Conservation (phyloP, 768 basidiomycete species). For the Leccinum subtestaceum region DNA sequence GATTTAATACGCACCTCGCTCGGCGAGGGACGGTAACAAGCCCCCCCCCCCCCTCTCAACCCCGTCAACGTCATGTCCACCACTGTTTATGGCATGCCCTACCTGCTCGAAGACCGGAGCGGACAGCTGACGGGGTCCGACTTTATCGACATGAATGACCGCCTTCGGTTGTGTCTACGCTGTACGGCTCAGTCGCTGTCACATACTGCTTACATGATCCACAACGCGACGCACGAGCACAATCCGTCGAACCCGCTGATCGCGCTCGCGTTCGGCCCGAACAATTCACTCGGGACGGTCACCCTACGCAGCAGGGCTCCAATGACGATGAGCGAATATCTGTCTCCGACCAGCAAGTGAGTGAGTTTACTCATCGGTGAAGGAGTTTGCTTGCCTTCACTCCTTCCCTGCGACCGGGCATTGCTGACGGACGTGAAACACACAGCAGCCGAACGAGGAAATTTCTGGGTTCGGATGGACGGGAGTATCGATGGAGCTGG, state of each 20-base stretch:
- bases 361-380: constrained; percentile 1
- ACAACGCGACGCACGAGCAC: constrained; percentile 35
- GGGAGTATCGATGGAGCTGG: constrained; percentile 61
- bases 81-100: constrained; percentile 50
- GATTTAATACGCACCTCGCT: constrained; percentile 23
- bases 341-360: constrained; percentile 42
- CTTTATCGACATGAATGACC: constrained; percentile 63
- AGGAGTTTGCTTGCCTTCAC: background rate
- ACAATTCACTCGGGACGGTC: constrained; percentile 52
- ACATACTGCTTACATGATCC: constrained; percentile 52
- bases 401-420: background rate
- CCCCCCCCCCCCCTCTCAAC: background rate
- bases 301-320: constrained; percentile 36
- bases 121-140: constrained; percentile 53
- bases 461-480: constrained; percentile 58
- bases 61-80: constrained; percentile 28
- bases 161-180: constrained; percentile 49
- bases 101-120: constrained; percentile 62
- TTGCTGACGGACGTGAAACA: background rate
- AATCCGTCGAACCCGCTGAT: constrained; percentile 39
- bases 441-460: constrained; percentile 46
- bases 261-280: constrained; percentile 50
- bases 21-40: background rate
- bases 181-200: constrained; percentile 44
- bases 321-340: constrained; percentile 52